Percentiles rank a stretch among this genome's conserved stretches.
Evolutionary conservation across 208 protist species (phyloP).

Genomic region (Trypanosoma grayi): DNA sequence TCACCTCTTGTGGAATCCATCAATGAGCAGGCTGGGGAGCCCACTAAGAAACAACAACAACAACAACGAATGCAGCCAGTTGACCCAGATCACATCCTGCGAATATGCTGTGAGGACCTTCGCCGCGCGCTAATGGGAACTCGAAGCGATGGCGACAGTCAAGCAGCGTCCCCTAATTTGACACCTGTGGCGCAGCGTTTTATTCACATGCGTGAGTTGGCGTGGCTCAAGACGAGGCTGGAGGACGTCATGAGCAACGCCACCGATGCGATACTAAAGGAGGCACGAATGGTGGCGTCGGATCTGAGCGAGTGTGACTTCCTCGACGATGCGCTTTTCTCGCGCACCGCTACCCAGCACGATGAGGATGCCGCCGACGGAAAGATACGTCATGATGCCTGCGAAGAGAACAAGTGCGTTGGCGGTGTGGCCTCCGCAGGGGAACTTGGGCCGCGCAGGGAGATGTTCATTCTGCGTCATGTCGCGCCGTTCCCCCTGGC

Average conservation of each 20-base stretch:
- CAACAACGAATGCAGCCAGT: neutral
- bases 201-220: slow-evolving; percentile 50
- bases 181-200: slow-evolving; percentile 35
- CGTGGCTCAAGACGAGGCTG: slow-evolving; percentile 57
- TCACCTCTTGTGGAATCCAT: neutral
- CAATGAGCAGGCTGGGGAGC: neutral
- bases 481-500: slow-evolving; percentile 42
- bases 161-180: neutral
- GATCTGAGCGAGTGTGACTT: slow-evolving; percentile 32
- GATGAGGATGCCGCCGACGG: neutral
- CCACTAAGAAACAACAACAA: neutral
- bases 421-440: slow-evolving; percentile 49
- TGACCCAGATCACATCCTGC: slow-evolving; percentile 15
- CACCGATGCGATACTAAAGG: slow-evolving; percentile 31
- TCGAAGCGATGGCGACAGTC: neutral
- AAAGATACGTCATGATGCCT: neutral
- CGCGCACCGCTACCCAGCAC: neutral
- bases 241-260: slow-evolving; percentile 31
- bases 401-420: slow-evolving; percentile 15
- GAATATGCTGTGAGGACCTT: slow-evolving; percentile 26
- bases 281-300: slow-evolving; percentile 33
- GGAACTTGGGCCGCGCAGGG: slow-evolving; percentile 42
- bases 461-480: slow-evolving; percentile 61
- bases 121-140: slow-evolving; percentile 21
- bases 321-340: slow-evolving; percentile 30